These are phyloP conservation scores for Suhomyces chickasaworum DNA, from an alignment of 1,139 yeast species.

Conservation along the genomic window DNA sequence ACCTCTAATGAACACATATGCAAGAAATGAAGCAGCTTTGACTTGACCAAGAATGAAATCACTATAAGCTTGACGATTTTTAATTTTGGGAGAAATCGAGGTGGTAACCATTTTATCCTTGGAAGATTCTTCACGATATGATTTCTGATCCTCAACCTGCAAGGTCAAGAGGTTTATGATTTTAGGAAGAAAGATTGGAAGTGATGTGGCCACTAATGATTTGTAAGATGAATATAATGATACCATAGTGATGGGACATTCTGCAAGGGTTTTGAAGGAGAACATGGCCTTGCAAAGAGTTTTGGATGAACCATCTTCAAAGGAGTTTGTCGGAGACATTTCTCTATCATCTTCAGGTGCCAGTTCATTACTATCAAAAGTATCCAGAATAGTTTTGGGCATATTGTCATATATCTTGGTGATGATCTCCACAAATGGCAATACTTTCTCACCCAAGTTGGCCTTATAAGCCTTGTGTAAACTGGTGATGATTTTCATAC, in stretches of 20 bases:
- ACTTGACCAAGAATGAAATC: constrained; percentile 96
- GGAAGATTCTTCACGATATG: constrained; percentile 59
- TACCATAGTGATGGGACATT: constrained; percentile 96
- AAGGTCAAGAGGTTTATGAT: constrained; percentile 73
- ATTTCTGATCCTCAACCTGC: constrained; percentile 60
- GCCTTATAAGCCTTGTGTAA: constrained; percentile 84
- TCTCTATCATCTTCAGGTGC: constrained; percentile 24
- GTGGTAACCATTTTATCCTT: constrained; percentile 57
- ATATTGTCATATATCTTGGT: constrained; percentile 78
- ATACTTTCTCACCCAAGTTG: constrained; percentile 68
- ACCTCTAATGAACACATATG: constrained; percentile 87
- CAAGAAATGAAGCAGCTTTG: constrained; percentile 92
- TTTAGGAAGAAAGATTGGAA: constrained; percentile 80
- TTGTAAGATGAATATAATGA: constrained; percentile 87
- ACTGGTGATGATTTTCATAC: constrained; percentile 88
- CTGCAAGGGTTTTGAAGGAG: constrained; percentile 91
- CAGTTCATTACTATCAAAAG: constrained; percentile 38
- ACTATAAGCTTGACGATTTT: constrained; percentile 77
- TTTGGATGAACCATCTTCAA: constrained; percentile 44
- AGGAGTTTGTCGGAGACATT: constrained; percentile 35
- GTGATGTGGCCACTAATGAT: constrained; percentile 66
- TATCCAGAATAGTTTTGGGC: constrained; percentile 70
- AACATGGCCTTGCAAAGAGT: constrained; percentile 59
- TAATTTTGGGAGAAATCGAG: constrained; percentile 63
- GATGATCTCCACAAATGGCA: constrained; percentile 76